These are phyloP conservation scores for Aspergillus haitiensis DNA, from an alignment of 495 filamentous ascomycete genomes.

Conservation along the genomic window DNA sequence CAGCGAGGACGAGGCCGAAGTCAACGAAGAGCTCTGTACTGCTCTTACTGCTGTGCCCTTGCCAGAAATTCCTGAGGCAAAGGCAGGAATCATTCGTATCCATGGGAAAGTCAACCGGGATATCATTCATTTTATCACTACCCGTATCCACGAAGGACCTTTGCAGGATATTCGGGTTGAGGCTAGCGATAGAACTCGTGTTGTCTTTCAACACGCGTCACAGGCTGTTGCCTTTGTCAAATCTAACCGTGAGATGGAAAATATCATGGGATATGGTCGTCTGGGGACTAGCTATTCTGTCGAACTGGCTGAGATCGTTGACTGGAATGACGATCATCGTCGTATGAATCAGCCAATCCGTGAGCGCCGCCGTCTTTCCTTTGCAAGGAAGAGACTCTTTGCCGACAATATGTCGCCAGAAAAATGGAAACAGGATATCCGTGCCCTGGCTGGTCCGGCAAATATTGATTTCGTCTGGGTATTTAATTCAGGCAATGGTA, in stretches of 20 bases:
- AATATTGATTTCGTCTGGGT: constrained; percentile 39
- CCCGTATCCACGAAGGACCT: constrained; percentile 36
- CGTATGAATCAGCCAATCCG: constrained; percentile 37
- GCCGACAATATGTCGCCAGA: constrained; percentile 28
- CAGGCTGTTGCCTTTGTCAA: constrained; percentile 34
- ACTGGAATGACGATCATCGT: constrained; percentile 35
- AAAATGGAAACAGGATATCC: constrained; percentile 36
- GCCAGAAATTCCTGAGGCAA: constrained; percentile 25
- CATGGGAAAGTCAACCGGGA: constrained; percentile 22
- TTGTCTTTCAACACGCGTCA: constrained; percentile 34
- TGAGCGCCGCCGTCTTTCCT: constrained; percentile 41
- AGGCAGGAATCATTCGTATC: constrained; percentile 32
- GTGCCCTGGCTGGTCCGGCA: constrained; percentile 29
- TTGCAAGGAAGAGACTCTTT: constrained; percentile 37
- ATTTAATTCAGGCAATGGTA: constrained; percentile 42
- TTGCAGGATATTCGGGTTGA: constrained; percentile 33
- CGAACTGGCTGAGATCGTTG: constrained; percentile 29
- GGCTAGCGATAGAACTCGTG: constrained; percentile 23
- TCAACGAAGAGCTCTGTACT: background rate
- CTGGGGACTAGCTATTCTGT: constrained; percentile 32
- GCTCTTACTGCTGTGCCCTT: constrained; percentile 6
- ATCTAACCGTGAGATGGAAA: constrained; percentile 29
- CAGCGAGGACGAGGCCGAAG: constrained; percentile 18
- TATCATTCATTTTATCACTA: constrained; percentile 28
- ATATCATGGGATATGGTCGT: constrained; percentile 27